phyloP scores from a whole-genome alignment of 345 rosid genomes.

The Garcia nutans region DNA sequence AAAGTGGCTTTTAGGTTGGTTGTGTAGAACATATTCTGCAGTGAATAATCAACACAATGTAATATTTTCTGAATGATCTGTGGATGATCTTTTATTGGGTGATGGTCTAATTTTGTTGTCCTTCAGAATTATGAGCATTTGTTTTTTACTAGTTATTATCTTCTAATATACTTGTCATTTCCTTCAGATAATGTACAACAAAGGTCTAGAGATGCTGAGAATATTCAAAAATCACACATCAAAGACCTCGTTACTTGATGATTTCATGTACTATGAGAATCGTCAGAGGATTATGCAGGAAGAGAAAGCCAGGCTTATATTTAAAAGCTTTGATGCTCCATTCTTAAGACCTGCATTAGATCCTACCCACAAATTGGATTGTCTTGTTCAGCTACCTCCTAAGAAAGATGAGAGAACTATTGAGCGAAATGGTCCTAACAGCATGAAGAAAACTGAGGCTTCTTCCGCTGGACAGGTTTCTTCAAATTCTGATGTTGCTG shows the following conservation, averaged over 20 bases:
- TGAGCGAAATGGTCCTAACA: constrained; percentile 17
- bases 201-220: constrained; percentile 81
- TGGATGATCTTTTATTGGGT: not conserved
- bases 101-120: not conserved
- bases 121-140: not conserved
- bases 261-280: constrained; percentile 75
- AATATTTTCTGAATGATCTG: not conserved
- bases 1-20: not conserved
- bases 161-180: not conserved
- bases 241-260: constrained; percentile 78
- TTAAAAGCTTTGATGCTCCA: constrained; percentile 47
- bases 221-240: constrained; percentile 55
- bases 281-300: constrained; percentile 81
- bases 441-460: constrained; percentile 22
- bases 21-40: not conserved
- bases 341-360: constrained; percentile 40
- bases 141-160: not conserved
- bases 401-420: constrained; percentile 25
- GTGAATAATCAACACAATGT: not conserved
- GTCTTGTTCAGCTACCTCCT: constrained; percentile 18
- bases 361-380: constrained; percentile 36
- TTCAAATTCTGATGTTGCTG: constrained; percentile 18
- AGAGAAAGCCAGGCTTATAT: constrained; percentile 54
- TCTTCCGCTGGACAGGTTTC: constrained; percentile 17
- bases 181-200: constrained; percentile 65